Base-by-base conservation (phyloP, 2,329 filamentous ascomycete genomes). In the Leptographium procerum region DNA sequence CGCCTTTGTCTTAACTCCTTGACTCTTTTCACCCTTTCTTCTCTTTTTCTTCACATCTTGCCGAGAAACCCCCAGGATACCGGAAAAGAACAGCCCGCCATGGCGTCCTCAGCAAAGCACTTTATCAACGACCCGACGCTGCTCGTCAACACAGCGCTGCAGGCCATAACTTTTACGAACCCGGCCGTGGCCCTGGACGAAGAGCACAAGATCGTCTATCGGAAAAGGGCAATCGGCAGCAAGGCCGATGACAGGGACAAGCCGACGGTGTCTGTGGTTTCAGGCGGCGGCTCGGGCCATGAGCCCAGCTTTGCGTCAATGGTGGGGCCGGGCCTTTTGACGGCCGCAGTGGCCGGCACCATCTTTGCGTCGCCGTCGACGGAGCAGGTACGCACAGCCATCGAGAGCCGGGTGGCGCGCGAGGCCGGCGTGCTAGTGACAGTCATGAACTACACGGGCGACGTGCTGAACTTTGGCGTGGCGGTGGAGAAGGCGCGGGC, bases 381-480 rank as follows among this genome's bases (percentile, higher is more conserved):
- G 0, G 84, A 94, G 72, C 91, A 96, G 74, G 85, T 96, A 57
- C 83, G 89, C 58, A 78, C 82, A 64, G 89, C 85, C 60, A 86
- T 95, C 57, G 81, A 86, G 67, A 81, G 84, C 48, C 79, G 88
- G 24, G 87, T 95, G 3, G 4, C 77, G 81, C 51, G 81, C 26
- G 48, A 31, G 5, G 55, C 52, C 31, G 92, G 91, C 28, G 87
- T 96, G 1, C 71, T 96, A 47, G 87, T 96, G n/a, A 86, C 91
- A 7, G 88, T 95, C 33, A 96, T 95, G 89, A 96, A 96, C 71
- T 95, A 95, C 72, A 95, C 90, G 1, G 88, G 88, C 43, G 88
- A 91, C 69, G 83, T 96, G 57, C 79, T 96, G 64, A 95, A 96
- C 73, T 96, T 96, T 69, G 91, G 91, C 58, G 87, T 96, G 81